These are phyloP conservation scores for Litchi chinensis DNA, from an alignment of 345 rosid genomes.

Conservation along the genomic window DNA sequence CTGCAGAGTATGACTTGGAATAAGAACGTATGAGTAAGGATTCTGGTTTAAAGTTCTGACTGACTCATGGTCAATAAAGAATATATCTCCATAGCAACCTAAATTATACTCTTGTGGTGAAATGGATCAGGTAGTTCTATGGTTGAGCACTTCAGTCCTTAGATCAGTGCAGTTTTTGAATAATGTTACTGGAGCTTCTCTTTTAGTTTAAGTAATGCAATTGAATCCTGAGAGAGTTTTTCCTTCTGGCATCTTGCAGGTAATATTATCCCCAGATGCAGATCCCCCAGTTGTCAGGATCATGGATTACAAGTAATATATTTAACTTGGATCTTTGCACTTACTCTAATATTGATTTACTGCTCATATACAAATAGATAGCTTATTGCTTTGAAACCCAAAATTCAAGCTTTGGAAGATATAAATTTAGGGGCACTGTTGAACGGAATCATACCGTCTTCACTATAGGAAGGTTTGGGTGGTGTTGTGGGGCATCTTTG, in stretches of 20 bases:
- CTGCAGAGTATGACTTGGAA: neutral
- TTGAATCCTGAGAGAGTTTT: constrained; percentile 11
- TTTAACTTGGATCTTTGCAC: neutral
- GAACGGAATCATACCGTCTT: neutral
- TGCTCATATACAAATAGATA: neutral
- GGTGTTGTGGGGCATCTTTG: neutral
- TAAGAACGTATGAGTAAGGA: neutral
- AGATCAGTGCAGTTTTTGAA: neutral
- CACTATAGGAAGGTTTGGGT: neutral
- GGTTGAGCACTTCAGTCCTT: neutral
- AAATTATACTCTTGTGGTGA: neutral
- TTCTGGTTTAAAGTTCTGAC: neutral
- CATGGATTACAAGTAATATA: constrained; percentile 81
- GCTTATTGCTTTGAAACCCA: neutral
- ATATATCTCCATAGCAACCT: neutral
- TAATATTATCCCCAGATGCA: constrained; percentile 84
- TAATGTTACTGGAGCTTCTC: constrained; percentile 8
- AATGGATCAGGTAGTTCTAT: neutral
- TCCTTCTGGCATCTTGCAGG: constrained; percentile 46
- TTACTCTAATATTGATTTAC: neutral
- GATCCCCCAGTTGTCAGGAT: constrained; percentile 94
- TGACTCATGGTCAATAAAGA: neutral
- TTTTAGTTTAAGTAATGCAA: neutral
- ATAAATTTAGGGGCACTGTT: neutral
- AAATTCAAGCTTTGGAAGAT: neutral